Evolutionary conservation across 768 basidiomycete genomes (phyloP), one percentile per base, ranked within the genome.

Genomic region (Mycena epipterygia): DNA sequence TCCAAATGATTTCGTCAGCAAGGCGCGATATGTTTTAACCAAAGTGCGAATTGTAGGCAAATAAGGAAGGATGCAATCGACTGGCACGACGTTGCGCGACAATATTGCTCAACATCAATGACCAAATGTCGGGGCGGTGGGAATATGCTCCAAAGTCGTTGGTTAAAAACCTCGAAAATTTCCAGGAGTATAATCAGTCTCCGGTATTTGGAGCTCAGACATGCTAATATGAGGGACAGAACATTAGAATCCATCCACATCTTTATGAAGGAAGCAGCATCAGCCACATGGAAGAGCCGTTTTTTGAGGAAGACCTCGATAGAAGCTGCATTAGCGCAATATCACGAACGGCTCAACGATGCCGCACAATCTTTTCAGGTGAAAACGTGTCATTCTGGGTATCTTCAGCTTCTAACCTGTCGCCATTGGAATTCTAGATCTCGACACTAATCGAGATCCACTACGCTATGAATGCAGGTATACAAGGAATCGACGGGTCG

Each of bases 341-440:
- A 81, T 53, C 75, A 79, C 39, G 74, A 62, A 23, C 75, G 77
- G 53, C 73, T 87, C 37, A 82, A 86, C 27, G 86, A 87, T 27
- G 84, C 87, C 14, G 80, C 83, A 14, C 82, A 83, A 55, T 82
- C 86, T 12, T 87, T 88, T 66, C 86, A 88, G 80, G 87, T 85
- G 68, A 27, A 66, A 9, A 21, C 46, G 17, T 58, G 58, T 23
- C 51, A 42, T 35, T 35, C 35, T 57, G 35, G 57, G n/a, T 23
- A 23, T 25, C 5, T 30, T 57, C 27, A 57, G 48, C 25, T 37
- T 41, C 19, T 23, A 12, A 25, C 44, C 7, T 25, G 19, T 66
- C 12, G 25, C 4, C 12, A 2, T 3, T 14, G 51, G 30, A 25
- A 19, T 44, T 44, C 3, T 46, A 87, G 87, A 80, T 87, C 8